phyloP scores from a whole-genome alignment of 1,139 yeast species.

The Williopsis jadinii region DNA sequence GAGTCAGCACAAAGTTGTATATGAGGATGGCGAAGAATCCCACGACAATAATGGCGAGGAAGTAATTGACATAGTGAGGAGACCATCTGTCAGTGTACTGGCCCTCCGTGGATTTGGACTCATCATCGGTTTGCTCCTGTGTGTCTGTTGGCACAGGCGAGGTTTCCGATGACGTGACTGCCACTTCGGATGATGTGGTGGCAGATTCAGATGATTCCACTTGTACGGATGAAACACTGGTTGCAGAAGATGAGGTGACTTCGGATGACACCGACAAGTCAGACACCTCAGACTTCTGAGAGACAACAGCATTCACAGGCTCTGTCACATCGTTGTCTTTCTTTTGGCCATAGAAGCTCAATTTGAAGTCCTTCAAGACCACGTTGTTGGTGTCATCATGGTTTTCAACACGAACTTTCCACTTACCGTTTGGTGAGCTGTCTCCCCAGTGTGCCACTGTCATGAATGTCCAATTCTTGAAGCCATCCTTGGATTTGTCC shows the following conservation, averaged over 20 bases:
- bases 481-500: constrained; percentile 57
- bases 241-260: neutral
- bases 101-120: constrained; percentile 21
- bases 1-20: constrained; percentile 39
- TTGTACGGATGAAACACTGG: too few species aligned
- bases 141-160: constrained; percentile 3
- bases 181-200: neutral
- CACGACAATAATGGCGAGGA: constrained; percentile 48
- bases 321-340: constrained; percentile 31
- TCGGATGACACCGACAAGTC: constrained; percentile 1
- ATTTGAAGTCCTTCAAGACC: constrained; percentile 60
- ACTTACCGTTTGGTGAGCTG: constrained; percentile 72
- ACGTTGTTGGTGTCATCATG: constrained; percentile 37
- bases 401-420: constrained; percentile 66
- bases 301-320: neutral
- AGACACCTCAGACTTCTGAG: constrained; percentile 1
- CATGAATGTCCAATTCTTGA: constrained; percentile 86
- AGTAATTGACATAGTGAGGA: constrained; percentile 47
- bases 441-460: constrained; percentile 97
- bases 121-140: constrained; percentile 6
- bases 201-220: neutral
- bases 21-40: constrained; percentile 51
- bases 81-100: constrained; percentile 30
- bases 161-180: neutral
- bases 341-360: constrained; percentile 72